phyloP scores from a whole-genome alignment of 2,329 filamentous ascomycete genomes.

The Aspergillus uvarum region DNA sequence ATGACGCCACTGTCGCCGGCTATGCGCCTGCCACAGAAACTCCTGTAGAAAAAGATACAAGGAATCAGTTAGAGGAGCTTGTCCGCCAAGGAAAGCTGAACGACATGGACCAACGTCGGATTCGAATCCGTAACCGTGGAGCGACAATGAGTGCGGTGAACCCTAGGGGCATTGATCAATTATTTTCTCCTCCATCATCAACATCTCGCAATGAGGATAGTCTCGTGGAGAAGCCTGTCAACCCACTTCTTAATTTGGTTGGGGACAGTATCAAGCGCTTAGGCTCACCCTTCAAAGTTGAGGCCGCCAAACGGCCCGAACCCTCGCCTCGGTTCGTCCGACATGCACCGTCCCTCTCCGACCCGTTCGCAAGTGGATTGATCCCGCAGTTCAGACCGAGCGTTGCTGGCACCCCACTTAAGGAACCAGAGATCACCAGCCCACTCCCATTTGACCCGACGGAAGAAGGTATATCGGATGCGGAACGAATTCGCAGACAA shows the following conservation, averaged over 20 bases:
- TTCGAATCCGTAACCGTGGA: slow-evolving; percentile 61
- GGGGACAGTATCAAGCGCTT: slow-evolving; percentile 46
- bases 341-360: slow-evolving; percentile 46
- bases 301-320: slow-evolving; percentile 36
- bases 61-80: slow-evolving; percentile 54
- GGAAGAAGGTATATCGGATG: slow-evolving; percentile 39
- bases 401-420: slow-evolving; percentile 16
- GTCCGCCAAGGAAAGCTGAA: slow-evolving; percentile 37
- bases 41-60: slow-evolving; percentile 59
- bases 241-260: slow-evolving; percentile 34
- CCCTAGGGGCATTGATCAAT: slow-evolving; percentile 52
- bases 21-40: slow-evolving; percentile 40
- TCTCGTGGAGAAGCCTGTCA: slow-evolving; percentile 24
- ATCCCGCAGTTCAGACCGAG: slow-evolving; percentile 21
- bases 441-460: slow-evolving; percentile 32
- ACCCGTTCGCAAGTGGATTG: slow-evolving; percentile 41
- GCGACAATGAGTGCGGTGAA: slow-evolving; percentile 60
- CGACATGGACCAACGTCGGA: slow-evolving; percentile 55
- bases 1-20: slow-evolving; percentile 25
- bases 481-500: slow-evolving; percentile 41
- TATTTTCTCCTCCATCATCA: slow-evolving; percentile 54
- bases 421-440: slow-evolving; percentile 15
- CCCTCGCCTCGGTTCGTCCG: slow-evolving; percentile 32
- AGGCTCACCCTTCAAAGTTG: slow-evolving; percentile 49
- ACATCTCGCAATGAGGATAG: slow-evolving; percentile 26